Conservation (phyloP, 345 rosid genomes). For the Diplotaxis tenuifolia region DNA sequence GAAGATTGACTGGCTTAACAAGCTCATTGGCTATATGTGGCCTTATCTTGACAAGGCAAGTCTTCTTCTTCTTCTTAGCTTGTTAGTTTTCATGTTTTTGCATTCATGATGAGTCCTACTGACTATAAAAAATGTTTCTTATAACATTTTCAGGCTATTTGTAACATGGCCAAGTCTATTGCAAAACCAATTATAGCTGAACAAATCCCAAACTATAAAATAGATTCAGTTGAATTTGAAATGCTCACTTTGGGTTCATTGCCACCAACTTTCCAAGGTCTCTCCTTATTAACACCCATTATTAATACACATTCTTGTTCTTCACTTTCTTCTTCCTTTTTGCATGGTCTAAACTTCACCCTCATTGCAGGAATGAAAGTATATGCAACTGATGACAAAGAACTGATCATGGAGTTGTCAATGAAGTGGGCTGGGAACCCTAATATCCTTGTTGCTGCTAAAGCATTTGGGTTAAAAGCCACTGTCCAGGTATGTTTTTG, state of each 20-base stretch:
- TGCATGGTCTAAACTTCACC: background rate
- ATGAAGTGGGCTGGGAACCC: conserved; percentile 97
- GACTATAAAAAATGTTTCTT: conserved; percentile 17
- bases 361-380: conserved; percentile 76
- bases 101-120: background rate
- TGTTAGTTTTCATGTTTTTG: conserved; percentile 24
- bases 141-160: conserved; percentile 61
- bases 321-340: conserved; percentile 4
- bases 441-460: conserved; percentile 63
- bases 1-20: conserved; percentile 95
- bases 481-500: conserved; percentile 66
- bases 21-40: conserved; percentile 78
- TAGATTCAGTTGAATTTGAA: conserved; percentile 90
- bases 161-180: conserved; percentile 58
- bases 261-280: conserved; percentile 90
- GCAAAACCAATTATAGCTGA: conserved; percentile 90
- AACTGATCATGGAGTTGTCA: conserved; percentile 82
- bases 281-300: background rate
- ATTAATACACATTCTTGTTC: background rate
- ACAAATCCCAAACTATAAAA: conserved; percentile 82
- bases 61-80: conserved; percentile 3
- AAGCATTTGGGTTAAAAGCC: conserved; percentile 86
- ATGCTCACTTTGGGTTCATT: conserved; percentile 74
- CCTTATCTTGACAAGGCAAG: conserved; percentile 81
- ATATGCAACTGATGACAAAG: conserved; percentile 88